Percentiles rank a stretch among this genome's conserved stretches.
Evolutionary conservation across 345 rosid species (phyloP).

Genomic region (Cardamine occulta): DNA sequence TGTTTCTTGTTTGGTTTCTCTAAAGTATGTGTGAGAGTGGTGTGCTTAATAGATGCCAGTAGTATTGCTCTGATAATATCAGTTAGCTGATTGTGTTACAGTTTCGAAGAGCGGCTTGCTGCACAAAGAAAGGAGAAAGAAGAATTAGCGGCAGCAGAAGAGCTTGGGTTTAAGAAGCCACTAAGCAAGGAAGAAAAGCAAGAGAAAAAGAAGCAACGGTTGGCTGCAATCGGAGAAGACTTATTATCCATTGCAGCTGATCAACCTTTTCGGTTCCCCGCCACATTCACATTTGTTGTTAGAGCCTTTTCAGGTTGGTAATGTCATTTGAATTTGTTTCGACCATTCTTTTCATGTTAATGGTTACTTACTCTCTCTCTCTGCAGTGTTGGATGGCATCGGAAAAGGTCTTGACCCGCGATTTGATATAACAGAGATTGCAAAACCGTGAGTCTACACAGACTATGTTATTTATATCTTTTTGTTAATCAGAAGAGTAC

Average conservation of each 20-base stretch:
- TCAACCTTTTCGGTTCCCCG: slow-evolving; percentile 98
- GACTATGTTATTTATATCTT: slow-evolving; percentile 1
- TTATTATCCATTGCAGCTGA: slow-evolving; percentile 93
- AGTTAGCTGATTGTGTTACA: slow-evolving; percentile 39
- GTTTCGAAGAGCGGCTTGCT: slow-evolving; percentile 96
- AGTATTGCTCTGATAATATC: slow-evolving; percentile 4
- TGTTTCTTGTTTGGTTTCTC: slow-evolving; percentile 15
- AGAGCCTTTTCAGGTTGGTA: slow-evolving; percentile 93
- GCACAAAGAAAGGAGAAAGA: slow-evolving; percentile 93
- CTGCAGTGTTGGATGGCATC: slow-evolving; percentile 93
- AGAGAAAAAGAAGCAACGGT: slow-evolving; percentile 92
- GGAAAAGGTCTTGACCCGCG: slow-evolving; percentile 99
- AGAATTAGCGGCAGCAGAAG: slow-evolving; percentile 64
- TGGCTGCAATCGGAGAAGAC: slow-evolving; percentile 99
- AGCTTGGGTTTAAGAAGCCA: slow-evolving; percentile 92
- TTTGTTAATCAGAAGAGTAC: slow-evolving; percentile 27
- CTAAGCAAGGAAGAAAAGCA: slow-evolving; percentile 85
- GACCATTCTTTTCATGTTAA: background rate
- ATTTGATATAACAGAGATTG: slow-evolving; percentile 96
- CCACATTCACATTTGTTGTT: slow-evolving; percentile 98
- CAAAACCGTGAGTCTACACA: slow-evolving; percentile 81
- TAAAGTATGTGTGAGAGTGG: background rate
- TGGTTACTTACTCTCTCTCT: slow-evolving; percentile 26
- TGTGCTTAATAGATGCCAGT: background rate
- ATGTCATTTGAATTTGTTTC: slow-evolving; percentile 20